These are phyloP conservation scores for Cadophora sp. DNA, from an alignment of 2,329 filamentous ascomycete species.

Conservation along the genomic window DNA sequence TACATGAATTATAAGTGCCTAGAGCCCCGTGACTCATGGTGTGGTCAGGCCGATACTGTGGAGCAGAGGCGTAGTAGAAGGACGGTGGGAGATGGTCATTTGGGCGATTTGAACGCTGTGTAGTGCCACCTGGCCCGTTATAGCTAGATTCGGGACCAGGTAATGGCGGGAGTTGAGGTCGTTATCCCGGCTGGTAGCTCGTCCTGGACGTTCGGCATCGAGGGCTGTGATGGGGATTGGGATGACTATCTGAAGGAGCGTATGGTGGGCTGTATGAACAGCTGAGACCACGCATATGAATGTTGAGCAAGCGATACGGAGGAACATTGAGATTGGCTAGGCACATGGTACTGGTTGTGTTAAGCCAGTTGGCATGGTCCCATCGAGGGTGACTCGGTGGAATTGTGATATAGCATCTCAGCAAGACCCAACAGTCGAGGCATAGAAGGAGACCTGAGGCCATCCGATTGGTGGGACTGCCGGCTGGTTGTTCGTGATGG, in stretches of 20 bases:
- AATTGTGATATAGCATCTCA: constrained; percentile 5
- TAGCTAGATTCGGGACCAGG: neutral
- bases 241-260: neutral
- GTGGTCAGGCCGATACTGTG: neutral
- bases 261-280: neutral
- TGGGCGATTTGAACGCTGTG: neutral
- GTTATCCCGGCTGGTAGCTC: neutral
- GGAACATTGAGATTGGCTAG: neutral
- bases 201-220: neutral
- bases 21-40: constrained; percentile 10
- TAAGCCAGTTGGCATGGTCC: neutral
- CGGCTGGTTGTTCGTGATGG: neutral
- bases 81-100: neutral
- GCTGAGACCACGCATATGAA: neutral
- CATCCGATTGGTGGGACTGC: neutral
- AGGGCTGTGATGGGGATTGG: neutral
- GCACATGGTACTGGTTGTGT: neutral
- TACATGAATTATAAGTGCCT: neutral
- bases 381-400: neutral
- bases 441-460: neutral
- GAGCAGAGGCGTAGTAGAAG: neutral
- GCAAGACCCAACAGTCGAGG: neutral
- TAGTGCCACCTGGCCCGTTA: neutral
- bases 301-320: neutral
- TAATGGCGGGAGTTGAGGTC: neutral